Evolutionary conservation across 2,329 filamentous ascomycete species (phyloP).

Genomic region (Tolypocladium amazonense): DNA sequence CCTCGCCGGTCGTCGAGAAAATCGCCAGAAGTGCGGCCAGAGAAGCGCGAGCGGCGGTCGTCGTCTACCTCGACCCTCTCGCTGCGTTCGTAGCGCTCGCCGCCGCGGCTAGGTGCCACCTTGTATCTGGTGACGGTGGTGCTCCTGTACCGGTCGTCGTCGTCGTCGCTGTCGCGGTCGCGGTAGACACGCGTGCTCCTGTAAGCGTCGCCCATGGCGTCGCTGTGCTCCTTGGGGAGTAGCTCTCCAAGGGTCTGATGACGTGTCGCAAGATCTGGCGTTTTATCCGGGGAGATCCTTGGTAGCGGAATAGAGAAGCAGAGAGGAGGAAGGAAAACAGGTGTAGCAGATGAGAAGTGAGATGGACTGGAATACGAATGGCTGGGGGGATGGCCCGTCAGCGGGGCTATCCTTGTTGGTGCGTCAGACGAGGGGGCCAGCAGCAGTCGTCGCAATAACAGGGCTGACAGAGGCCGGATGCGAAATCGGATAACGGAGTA

Average conservation of each 20-base stretch:
- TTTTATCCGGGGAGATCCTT: background rate
- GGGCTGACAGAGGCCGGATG: background rate
- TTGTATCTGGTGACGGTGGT: constrained; percentile 45
- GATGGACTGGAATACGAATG: background rate
- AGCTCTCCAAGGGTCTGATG: background rate
- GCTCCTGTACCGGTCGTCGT: constrained; percentile 34
- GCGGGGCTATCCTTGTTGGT: background rate
- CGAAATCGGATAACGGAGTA: background rate
- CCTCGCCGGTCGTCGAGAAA: constrained; percentile 31
- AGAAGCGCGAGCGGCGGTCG: constrained; percentile 32
- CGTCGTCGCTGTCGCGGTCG: constrained; percentile 22
- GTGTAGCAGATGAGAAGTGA: background rate
- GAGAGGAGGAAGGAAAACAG: background rate
- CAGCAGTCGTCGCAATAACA: background rate
- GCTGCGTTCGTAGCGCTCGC: constrained; percentile 28
- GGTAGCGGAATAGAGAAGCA: background rate
- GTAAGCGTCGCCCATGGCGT: constrained; percentile 4
- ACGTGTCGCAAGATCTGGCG: background rate
- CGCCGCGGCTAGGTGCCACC: constrained; percentile 27
- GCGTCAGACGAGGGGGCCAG: background rate
- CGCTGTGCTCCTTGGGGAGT: background rate
- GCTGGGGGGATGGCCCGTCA: background rate
- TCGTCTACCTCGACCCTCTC: constrained; percentile 33
- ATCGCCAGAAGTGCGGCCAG: constrained; percentile 30
- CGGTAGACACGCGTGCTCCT: constrained; percentile 21